Percentiles rank a stretch among this genome's conserved stretches.
Evolutionary conservation across 208 protist genomes (phyloP).

Genomic region (Trypanosoma melophagium): DNA sequence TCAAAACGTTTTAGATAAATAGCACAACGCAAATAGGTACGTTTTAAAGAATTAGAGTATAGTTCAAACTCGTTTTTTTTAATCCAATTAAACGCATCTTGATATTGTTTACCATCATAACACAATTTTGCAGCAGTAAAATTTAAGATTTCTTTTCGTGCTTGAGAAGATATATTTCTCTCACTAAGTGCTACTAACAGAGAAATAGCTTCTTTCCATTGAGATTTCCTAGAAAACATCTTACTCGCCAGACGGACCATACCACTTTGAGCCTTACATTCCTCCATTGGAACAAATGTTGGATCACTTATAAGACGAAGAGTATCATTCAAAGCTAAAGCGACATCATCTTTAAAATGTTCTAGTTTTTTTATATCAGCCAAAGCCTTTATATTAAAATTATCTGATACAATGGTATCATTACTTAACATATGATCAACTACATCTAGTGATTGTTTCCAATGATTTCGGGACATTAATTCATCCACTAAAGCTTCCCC

Average conservation of each 20-base stretch:
- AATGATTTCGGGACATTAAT: constrained; percentile 22
- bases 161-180: constrained; percentile 2
- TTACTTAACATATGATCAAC: constrained; percentile 17
- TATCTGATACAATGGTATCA: not conserved
- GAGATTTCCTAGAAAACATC: constrained; percentile 28
- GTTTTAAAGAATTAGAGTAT: constrained; percentile 28
- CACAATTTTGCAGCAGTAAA: constrained; percentile 22
- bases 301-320: constrained; percentile 34
- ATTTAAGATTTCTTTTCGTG: constrained; percentile 32
- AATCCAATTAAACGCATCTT: constrained; percentile 25
- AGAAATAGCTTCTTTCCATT: constrained; percentile 37
- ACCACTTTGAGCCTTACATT: constrained; percentile 23
- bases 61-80: constrained; percentile 8
- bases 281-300: constrained; percentile 35
- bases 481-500: constrained; percentile 41
- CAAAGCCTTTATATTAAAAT: constrained; percentile 1
- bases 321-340: constrained; percentile 28
- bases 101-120: constrained; percentile 31
- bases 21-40: constrained; percentile 28
- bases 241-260: constrained; percentile 24
- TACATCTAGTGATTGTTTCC: constrained; percentile 22
- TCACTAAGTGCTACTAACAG: constrained; percentile 23
- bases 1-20: constrained; percentile 22
- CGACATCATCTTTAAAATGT: constrained; percentile 3
- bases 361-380: constrained; percentile 1